phyloP scores from a whole-genome alignment of 169 alveolate genomes.

The Eimeria necatrix region DNA sequence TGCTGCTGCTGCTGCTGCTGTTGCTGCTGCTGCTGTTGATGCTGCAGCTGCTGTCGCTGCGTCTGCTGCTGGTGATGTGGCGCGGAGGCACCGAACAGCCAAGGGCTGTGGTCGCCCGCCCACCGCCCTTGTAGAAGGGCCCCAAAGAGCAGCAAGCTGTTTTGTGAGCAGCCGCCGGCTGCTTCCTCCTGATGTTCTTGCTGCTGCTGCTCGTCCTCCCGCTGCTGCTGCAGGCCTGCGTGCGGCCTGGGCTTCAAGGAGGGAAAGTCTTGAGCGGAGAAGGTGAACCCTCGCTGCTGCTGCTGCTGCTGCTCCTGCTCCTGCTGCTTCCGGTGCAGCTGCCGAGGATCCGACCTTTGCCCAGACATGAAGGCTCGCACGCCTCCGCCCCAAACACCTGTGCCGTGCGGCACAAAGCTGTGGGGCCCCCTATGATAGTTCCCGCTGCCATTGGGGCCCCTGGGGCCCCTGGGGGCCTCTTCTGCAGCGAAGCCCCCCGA shows the following conservation, averaged over 20 bases:
- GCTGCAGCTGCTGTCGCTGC: not conserved
- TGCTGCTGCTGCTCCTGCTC: not conserved
- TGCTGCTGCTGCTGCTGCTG: conserved; percentile 42
- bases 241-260: conserved; percentile 34
- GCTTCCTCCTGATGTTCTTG: not conserved
- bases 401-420: not conserved
- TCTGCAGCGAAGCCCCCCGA: not conserved
- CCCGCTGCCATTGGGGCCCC: not conserved
- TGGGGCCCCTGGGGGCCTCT: not conserved
- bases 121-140: conserved; percentile 19
- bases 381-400: not conserved
- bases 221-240: conserved; percentile 20
- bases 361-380: too few relatives aligned
- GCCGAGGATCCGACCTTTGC: not conserved
- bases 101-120: conserved; percentile 34
- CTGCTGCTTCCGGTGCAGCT: conserved; percentile 18
- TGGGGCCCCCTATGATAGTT: not conserved
- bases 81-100: not conserved
- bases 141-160: conserved; percentile 2
- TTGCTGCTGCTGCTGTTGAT: not conserved
- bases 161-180: not conserved
- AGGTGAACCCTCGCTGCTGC: conserved; percentile 8
- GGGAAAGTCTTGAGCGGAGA: conserved; percentile 19
- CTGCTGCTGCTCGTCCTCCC: conserved; percentile 27
- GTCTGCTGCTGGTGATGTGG: conserved; percentile 15